Conservation (phyloP, 768 basidiomycete species). For the Lactarius vividus region DNA sequence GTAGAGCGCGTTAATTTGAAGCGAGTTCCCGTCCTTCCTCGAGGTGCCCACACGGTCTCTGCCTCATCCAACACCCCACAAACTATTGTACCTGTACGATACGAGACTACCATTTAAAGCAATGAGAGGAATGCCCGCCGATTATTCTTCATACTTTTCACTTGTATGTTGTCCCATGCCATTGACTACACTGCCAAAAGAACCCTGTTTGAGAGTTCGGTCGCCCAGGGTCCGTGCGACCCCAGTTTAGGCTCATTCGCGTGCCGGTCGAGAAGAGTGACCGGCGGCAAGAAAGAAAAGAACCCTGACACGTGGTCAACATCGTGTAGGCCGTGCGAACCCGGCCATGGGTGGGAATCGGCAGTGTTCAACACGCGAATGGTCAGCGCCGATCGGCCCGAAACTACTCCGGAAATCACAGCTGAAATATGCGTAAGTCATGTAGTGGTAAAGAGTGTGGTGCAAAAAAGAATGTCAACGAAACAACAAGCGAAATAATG, state of each 20-base stretch:
- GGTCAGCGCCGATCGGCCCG: conserved; percentile 5
- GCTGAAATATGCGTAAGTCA: not conserved
- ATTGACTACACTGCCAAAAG: not conserved
- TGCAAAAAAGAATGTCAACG: not conserved
- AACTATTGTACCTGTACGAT: conserved; percentile 89
- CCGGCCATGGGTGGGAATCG: no score
- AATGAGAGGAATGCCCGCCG: not conserved
- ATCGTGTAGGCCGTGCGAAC: no score
- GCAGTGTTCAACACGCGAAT: no score
- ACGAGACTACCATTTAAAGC: conserved; percentile 93
- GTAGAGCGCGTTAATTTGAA: conserved; percentile 80
- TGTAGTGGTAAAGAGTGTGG: not conserved
- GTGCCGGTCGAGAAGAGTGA: no score
- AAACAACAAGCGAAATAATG: not conserved
- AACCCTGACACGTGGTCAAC: no score
- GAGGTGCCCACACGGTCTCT: conserved; percentile 75
- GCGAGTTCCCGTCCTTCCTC: conserved; percentile 81
- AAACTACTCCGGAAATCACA: not conserved
- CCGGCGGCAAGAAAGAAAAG: no score
- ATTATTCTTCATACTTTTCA: conserved; percentile 3
- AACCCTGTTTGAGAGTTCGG: no score
- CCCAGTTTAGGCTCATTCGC: no score
- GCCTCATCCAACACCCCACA: conserved; percentile 75
- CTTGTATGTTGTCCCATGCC: conserved; percentile 14
- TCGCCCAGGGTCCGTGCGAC: no score